A percentile compares a stretch with the other conserved stretches of the same genome.
Conservation (phyloP, 179 eudicot genomes). For the Spinacia oleracea region DNA sequence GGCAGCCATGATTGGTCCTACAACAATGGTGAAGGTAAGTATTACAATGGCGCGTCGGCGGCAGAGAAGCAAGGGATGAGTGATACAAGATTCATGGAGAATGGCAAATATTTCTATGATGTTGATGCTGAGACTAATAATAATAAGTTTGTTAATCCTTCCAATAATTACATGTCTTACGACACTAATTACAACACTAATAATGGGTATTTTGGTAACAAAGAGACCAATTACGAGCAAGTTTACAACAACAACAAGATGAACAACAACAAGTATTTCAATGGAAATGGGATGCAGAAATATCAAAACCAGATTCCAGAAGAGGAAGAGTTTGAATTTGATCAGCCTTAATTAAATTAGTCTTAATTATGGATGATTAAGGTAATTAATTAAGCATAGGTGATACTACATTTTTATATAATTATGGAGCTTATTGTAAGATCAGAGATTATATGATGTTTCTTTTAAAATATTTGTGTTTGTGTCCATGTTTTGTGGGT, state of each 20-base stretch:
- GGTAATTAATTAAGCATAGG: slow-evolving; percentile 7
- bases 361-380: slow-evolving; percentile 5
- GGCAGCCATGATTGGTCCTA: neutral
- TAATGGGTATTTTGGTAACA: slow-evolving; percentile 6
- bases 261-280: slow-evolving; percentile 14
- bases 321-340: slow-evolving; percentile 33
- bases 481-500: slow-evolving; percentile 34
- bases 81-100: slow-evolving; percentile 42
- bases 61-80: slow-evolving; percentile 57
- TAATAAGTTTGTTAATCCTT: neutral
- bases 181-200: slow-evolving; percentile 22
- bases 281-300: slow-evolving; percentile 18
- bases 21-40: slow-evolving; percentile 5
- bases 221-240: neutral
- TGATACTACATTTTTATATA: neutral
- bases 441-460: slow-evolving; percentile 17
- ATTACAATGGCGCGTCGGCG: slow-evolving; percentile 26
- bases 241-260: slow-evolving; percentile 7
- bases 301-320: slow-evolving; percentile 24
- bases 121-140: slow-evolving; percentile 22
- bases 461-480: neutral
- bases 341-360: slow-evolving; percentile 25
- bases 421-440: slow-evolving; percentile 26
- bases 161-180: slow-evolving; percentile 4
- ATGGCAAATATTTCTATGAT: slow-evolving; percentile 44